Percentiles rank a stretch among this genome's conserved stretches.
These are phyloP conservation scores for Parasarocladium wereldwijsianum DNA, from an alignment of 2,329 filamentous ascomycete species.

Conservation along the genomic window DNA sequence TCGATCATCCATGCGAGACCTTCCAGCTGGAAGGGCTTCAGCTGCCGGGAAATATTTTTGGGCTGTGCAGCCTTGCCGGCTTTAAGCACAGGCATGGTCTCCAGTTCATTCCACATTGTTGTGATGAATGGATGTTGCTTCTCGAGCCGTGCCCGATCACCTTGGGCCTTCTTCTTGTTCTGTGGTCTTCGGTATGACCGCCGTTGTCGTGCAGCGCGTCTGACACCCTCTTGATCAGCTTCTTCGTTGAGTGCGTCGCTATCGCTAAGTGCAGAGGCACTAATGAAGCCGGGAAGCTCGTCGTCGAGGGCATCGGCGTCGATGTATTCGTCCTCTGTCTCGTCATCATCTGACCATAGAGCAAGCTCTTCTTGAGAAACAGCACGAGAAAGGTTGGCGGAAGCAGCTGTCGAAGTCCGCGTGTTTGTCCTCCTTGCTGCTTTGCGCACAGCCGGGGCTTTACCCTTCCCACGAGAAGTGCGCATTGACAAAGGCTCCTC, in stretches of 20 bases:
- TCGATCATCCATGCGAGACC: conserved; percentile 88
- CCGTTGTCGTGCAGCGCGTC: conserved; percentile 12
- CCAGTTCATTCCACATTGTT: conserved; percentile 74
- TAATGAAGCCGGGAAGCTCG: conserved; percentile 5
- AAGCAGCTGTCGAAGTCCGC: no score
- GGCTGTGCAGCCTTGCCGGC: conserved; percentile 36
- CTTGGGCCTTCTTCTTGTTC: conserved; percentile 15
- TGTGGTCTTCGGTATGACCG: conserved; percentile 18
- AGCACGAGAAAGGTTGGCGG: no score
- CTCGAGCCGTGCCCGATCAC: conserved; percentile 55
- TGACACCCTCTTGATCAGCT: conserved; percentile 5
- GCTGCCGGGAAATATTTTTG: conserved; percentile 57
- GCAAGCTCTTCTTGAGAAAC: no score
- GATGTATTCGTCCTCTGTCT: conserved; percentile 1
- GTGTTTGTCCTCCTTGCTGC: no score
- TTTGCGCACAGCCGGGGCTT: no score
- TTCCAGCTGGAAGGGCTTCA: conserved; percentile 90
- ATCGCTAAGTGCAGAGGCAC: conserved; percentile 10
- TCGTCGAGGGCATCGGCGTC: not conserved
- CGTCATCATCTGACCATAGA: conserved; percentile 1
- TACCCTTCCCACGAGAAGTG: no score
- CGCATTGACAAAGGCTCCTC: no score
- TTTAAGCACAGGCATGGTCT: conserved; percentile 52
- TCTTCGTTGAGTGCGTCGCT: conserved; percentile 6
- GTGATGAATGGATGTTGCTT: conserved; percentile 60